A percentile compares a stretch with the other conserved stretches of the same genome.
Evolutionary conservation across 2,329 filamentous ascomycete species (phyloP).

Genomic region (Aspergillus ibericus): DNA sequence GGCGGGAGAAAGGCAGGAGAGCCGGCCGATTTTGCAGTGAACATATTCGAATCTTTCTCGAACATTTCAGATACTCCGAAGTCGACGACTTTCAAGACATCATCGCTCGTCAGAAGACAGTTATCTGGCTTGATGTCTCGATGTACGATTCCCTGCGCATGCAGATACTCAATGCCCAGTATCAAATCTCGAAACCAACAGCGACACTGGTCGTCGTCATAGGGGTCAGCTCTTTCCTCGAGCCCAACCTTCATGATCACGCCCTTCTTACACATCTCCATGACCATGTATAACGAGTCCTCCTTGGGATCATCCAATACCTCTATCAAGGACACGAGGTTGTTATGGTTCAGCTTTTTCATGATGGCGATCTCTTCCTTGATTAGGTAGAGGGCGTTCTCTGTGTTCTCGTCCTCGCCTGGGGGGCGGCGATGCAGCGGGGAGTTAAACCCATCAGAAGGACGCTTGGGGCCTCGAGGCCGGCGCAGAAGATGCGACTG

Average conservation of each 20-base stretch:
- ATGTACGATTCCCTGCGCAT: slow-evolving; percentile 91
- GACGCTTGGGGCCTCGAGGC: slow-evolving; percentile 55
- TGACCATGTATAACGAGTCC: slow-evolving; percentile 96
- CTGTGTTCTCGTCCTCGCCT: slow-evolving; percentile 54
- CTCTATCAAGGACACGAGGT: slow-evolving; percentile 89
- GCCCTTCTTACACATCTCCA: slow-evolving; percentile 98
- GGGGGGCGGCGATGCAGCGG: slow-evolving; percentile 62
- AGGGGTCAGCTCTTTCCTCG: slow-evolving; percentile 78
- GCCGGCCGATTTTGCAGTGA: slow-evolving; percentile 86
- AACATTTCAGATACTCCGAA: slow-evolving; percentile 99
- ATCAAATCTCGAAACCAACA: slow-evolving; percentile 95
- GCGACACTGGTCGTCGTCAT: slow-evolving; percentile 76
- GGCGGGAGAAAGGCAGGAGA: slow-evolving; percentile 94
- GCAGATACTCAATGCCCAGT: slow-evolving; percentile 90
- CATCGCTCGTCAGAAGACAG: slow-evolving; percentile 81
- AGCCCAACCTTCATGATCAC: slow-evolving; percentile 95
- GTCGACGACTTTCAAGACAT: slow-evolving; percentile 95
- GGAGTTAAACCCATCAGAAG: slow-evolving; percentile 62
- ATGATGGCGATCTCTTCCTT: slow-evolving; percentile 97
- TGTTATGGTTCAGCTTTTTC: slow-evolving; percentile 96
- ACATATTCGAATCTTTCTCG: slow-evolving; percentile 82
- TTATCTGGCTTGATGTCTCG: slow-evolving; percentile 98
- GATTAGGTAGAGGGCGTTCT: slow-evolving; percentile 80
- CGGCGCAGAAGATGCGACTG: slow-evolving; percentile 82
- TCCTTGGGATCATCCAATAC: slow-evolving; percentile 94